A percentile compares a stretch with the other conserved stretches of the same genome.
These are phyloP conservation scores for Sphagnum contortum DNA, from an alignment of 225 moss, liverwort and hornwort species.

Conservation along the genomic window DNA sequence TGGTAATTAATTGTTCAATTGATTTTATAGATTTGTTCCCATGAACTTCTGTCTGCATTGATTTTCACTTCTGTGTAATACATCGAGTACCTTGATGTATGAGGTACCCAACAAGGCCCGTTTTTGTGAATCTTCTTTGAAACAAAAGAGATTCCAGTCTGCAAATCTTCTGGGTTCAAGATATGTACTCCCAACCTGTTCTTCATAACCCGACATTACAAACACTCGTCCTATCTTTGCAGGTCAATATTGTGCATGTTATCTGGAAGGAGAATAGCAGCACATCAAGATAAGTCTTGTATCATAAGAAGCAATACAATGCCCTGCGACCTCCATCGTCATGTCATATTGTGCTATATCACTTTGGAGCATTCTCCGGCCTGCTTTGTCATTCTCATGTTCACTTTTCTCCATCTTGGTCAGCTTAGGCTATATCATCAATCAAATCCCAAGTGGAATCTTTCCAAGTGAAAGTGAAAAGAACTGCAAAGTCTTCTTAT, in stretches of 20 bases:
- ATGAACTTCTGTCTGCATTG: no score
- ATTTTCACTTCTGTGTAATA: no score
- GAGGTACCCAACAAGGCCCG: no score
- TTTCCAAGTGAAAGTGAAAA: constrained; percentile 1
- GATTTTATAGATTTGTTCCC: no score
- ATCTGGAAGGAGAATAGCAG: no score
- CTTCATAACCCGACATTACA: background rate
- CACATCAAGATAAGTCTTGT: constrained; percentile 41
- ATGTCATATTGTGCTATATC: constrained; percentile 17
- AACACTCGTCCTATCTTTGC: background rate
- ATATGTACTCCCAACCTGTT: background rate
- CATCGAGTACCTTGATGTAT: no score
- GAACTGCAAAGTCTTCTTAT: constrained; percentile 42
- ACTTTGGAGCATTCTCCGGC: constrained; percentile 31
- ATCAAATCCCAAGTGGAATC: constrained; percentile 14
- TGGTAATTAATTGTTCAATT: no score
- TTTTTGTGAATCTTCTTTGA: no score
- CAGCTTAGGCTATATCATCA: constrained; percentile 18
- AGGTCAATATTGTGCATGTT: background rate
- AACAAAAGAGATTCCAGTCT: no score
- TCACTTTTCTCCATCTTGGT: constrained; percentile 37
- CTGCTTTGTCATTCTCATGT: constrained; percentile 36
- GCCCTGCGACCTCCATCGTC: constrained; percentile 11
- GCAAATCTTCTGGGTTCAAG: background rate
- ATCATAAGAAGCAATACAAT: constrained; percentile 21